phyloP scores from a whole-genome alignment of 2,329 filamentous ascomycete genomes.

The Cladosporium sp. region DNA sequence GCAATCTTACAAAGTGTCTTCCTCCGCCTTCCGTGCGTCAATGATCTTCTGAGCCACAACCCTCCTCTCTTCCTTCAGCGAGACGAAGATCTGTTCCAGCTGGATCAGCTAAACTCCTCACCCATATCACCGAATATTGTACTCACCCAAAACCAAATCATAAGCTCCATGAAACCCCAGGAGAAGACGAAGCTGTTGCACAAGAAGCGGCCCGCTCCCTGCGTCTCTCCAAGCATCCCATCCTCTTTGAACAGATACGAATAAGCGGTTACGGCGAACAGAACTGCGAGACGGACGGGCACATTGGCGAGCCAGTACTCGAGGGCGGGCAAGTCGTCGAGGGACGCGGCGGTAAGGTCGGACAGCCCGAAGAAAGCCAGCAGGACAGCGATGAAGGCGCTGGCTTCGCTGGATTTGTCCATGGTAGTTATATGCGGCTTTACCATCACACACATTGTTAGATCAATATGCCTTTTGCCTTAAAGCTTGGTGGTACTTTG shows the following conservation, averaged over 20 bases:
- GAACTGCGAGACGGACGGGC: constrained; percentile 59
- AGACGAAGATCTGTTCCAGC: constrained; percentile 50
- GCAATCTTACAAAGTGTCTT: constrained; percentile 21
- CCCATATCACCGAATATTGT: not conserved
- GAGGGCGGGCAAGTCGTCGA: constrained; percentile 38
- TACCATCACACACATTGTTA: not conserved
- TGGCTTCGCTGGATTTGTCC: constrained; percentile 60
- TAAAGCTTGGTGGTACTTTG: not conserved
- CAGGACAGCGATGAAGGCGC: constrained; percentile 62
- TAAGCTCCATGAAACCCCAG: constrained; percentile 75
- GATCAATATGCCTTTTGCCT: not conserved
- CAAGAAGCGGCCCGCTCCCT: constrained; percentile 51
- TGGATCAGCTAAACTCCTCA: not conserved
- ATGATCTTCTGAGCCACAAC: constrained; percentile 29
- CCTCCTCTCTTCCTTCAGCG: constrained; percentile 57
- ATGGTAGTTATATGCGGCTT: constrained; percentile 63
- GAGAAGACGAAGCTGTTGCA: constrained; percentile 83
- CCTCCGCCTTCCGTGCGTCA: constrained; percentile 30
- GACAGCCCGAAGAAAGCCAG: constrained; percentile 53
- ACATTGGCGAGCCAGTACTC: constrained; percentile 47
- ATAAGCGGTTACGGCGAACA: constrained; percentile 58
- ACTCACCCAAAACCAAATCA: constrained; percentile 78
- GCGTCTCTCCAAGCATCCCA: constrained; percentile 37
- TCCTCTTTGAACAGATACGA: constrained; percentile 56
- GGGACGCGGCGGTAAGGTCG: constrained; percentile 42